Base-by-base conservation (phyloP, 2,329 filamentous ascomycete genomes). In the Aspergillus niger region DNA sequence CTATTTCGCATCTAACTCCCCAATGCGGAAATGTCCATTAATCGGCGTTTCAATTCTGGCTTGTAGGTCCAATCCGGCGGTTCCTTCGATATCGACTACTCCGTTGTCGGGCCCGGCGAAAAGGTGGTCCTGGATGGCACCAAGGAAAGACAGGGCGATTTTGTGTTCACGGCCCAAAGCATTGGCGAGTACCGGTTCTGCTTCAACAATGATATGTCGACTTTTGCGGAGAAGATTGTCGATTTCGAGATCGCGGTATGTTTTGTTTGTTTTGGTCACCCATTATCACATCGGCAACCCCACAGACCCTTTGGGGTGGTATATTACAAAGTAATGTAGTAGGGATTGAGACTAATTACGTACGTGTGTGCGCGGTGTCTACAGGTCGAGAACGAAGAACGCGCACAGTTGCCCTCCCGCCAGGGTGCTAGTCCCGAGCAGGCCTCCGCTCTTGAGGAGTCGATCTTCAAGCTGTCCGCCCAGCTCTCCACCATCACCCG, bases 141-240 rank as follows among this genome's bases (percentile, higher is more conserved):
- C 69, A 98, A 97, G 81, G 95, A 91, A 81, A 87, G 94, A 67
- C 94, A 98, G 80, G 95, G 94, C 57, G 95, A 99, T 79, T 98
- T 96, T 74, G 95, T 99, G 64, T 99, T 99, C 78, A 97, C 93
- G 0, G 95, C 93, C 49, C 91, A 92, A 71, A 87, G 92, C 55
- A 74, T 85, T 6, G 95, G 95, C 67, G 94, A 98, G 73, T 97
- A 98, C 81, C 87, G 88, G 57, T 98, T 99, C 82, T 99, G 95
- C 85, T 99, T 99, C 83, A 91, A 93, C 80, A 99, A 99, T 74
- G 90, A 95, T 75, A 97, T 99, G 91, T 96, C 91, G 74, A 98
- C 94, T 0, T 97, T 97, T 75, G 89, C 93, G 55, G 95, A 99
- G 80, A 99, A 99, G 82, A 88, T 92, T 76, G 93, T 99, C 65